Base-by-base conservation (phyloP, 208 protist genomes). In the Kentomonas sorsogonicus region DNA sequence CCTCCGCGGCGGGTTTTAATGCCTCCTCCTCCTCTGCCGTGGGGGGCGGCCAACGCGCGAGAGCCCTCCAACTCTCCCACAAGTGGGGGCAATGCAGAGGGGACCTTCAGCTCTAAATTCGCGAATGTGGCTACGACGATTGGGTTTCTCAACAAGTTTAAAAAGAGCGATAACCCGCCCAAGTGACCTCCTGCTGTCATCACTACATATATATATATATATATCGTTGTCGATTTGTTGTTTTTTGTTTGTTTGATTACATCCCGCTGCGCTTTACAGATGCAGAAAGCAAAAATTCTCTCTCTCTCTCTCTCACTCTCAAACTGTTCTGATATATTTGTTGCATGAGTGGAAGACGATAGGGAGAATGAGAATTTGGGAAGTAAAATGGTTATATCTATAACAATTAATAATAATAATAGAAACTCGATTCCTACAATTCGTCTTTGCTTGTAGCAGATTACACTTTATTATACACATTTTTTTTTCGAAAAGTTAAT, bases 61-160 rank as follows among this genome's bases (percentile, higher is more conserved):
- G 9, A 40, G 15, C 38, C 3, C 15, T 4, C 15, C 3, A n/a
- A n/a, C 38, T 16, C 15, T 9, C 38, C 15, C 38, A n/a, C 55
- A 36, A 6, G 36, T 36, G 20, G 56, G 41, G 38, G 18, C 7
- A 43, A 60, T 29, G 68, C 63, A 34, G 74, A 83, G 27, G 70
- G 79, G 25, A 73, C 69, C 34, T 54, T 86, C 27, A 77, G 79
- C 29, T 69, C 70, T 34, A 60, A 73, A 3, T 84, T 91, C 59
- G 72, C 83, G 7, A 81, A 73, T 25, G 77, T 62, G n/a, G 80
- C 77, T 0, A 84, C 77, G 18, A 76, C 72, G 3, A 90, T 90
- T 26, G 83, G 72, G 47, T 83, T 91, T 41, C 43, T 91, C 38
- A 75, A 63, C 53, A 83, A 88, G 52, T 84, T 88, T 31, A 91